These are phyloP conservation scores for Tephrocybe sp. DNA, from an alignment of 768 basidiomycete genomes.

Conservation along the genomic window DNA sequence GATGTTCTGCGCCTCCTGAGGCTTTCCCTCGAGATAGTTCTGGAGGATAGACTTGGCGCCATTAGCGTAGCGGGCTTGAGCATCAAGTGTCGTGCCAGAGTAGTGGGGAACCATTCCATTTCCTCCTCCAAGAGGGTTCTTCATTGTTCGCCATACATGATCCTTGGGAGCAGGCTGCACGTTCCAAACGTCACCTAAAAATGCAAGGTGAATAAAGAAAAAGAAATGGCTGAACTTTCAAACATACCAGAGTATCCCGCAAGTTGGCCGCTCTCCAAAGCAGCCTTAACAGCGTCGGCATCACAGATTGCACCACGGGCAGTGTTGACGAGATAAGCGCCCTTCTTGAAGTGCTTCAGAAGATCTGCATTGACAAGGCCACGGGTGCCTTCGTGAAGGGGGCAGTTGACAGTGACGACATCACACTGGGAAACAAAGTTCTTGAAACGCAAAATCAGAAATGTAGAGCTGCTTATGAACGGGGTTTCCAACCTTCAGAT, in stretches of 20 bases:
- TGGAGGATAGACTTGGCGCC: slow-evolving; percentile 70
- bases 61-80: slow-evolving; percentile 80
- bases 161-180: slow-evolving; percentile 85
- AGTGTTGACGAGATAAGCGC: slow-evolving; percentile 91
- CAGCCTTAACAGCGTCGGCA: slow-evolving; percentile 74
- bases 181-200: slow-evolving; percentile 72
- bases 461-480: not conserved
- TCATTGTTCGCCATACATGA: slow-evolving; percentile 82
- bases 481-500: slow-evolving; percentile 58
- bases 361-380: slow-evolving; percentile 82
- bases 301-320: slow-evolving; percentile 91
- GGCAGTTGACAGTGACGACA: slow-evolving; percentile 85
- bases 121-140: slow-evolving; percentile 78
- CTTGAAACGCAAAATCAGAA: slow-evolving; percentile 9
- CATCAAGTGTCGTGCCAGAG: slow-evolving; percentile 87
- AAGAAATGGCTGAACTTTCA: not conserved
- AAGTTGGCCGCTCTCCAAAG: slow-evolving; percentile 74
- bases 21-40: slow-evolving; percentile 60
- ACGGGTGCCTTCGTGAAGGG: slow-evolving; percentile 80
- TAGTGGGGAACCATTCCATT: slow-evolving; percentile 91
- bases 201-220: not conserved
- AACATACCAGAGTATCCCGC: slow-evolving; percentile 49
- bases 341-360: slow-evolving; percentile 87
- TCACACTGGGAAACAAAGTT: slow-evolving; percentile 52
- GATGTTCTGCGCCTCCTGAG: slow-evolving; percentile 77